Evolutionary conservation across 208 protist species (phyloP).

Genomic region (Trypanosoma vivax): DNA sequence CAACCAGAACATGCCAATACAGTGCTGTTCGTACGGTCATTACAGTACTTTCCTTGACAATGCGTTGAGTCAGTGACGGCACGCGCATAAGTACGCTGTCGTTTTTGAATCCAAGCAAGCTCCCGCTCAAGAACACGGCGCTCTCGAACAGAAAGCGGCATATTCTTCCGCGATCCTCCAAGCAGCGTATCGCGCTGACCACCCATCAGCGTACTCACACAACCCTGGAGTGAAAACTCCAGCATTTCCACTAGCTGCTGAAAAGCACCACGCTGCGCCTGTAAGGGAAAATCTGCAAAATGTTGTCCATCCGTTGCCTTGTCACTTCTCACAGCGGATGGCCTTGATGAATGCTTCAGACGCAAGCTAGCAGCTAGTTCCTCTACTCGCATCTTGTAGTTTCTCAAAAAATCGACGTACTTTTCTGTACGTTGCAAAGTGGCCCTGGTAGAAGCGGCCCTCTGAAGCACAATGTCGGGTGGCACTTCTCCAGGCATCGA

Average conservation of each 20-base stretch:
- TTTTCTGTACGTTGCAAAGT: slow-evolving; percentile 19
- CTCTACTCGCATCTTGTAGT: slow-evolving; percentile 45
- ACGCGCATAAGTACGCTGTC: too few relatives aligned
- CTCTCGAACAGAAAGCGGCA: slow-evolving; percentile 21
- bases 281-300: background rate
- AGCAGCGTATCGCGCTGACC: slow-evolving; percentile 1
- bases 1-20: too few relatives aligned
- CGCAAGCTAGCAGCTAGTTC: slow-evolving; percentile 27
- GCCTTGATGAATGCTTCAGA: too few relatives aligned
- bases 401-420: slow-evolving; percentile 39
- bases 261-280: slow-evolving; percentile 26
- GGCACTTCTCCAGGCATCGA: slow-evolving; percentile 8
- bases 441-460: slow-evolving; percentile 26
- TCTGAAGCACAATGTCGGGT: slow-evolving; percentile 22
- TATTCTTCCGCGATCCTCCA: too few relatives aligned
- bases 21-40: too few relatives aligned
- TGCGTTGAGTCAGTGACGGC: too few relatives aligned
- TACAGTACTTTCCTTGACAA: too few relatives aligned
- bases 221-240: slow-evolving; percentile 21
- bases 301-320: background rate
- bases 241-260: slow-evolving; percentile 29
- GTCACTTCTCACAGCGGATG: background rate
- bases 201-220: slow-evolving; percentile 9
- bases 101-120: slow-evolving; percentile 19
- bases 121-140: slow-evolving; percentile 20